Percentiles rank a stretch among this genome's conserved stretches.
These are phyloP conservation scores for Passiflora organensis DNA, from an alignment of 345 rosid species.

Conservation along the genomic window DNA sequence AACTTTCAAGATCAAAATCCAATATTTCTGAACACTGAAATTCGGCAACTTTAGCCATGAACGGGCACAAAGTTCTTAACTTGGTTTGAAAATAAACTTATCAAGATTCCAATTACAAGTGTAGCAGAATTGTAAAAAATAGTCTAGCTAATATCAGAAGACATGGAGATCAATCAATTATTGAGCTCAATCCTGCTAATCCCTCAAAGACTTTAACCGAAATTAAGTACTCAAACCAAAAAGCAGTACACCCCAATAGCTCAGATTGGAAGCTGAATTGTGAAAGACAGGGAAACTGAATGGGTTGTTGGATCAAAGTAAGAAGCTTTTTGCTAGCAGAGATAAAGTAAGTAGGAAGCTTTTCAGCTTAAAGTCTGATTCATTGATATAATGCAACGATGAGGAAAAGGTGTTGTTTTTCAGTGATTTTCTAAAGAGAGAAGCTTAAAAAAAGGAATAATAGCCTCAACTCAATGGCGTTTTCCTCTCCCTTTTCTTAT, in stretches of 20 bases:
- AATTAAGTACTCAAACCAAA: neutral
- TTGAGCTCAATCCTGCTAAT: constrained; percentile 6
- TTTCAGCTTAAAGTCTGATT: constrained; percentile 5
- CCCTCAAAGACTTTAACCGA: neutral
- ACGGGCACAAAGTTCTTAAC: neutral
- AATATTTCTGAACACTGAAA: neutral
- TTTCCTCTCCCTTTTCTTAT: neutral
- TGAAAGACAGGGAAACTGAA: too few species aligned
- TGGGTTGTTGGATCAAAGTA: too few species aligned
- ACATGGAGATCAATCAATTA: constrained; percentile 47
- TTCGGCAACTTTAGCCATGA: constrained; percentile 19
- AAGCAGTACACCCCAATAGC: neutral
- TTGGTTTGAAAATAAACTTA: neutral
- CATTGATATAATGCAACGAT: neutral
- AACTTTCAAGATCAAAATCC: constrained; percentile 19
- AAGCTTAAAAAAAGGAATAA: neutral
- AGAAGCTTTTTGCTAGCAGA: neutral
- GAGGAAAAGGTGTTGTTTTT: neutral
- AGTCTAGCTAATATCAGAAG: constrained; percentile 77
- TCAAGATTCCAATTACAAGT: neutral
- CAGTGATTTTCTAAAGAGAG: neutral
- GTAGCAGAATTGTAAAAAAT: neutral
- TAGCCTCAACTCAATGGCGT: constrained; percentile 9
- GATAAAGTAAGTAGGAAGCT: constrained; percentile 6
- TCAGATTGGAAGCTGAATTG: too few species aligned